These are phyloP conservation scores for Paraphaeosphaeria minitans DNA, from an alignment of 2,329 filamentous ascomycete genomes.

Conservation along the genomic window DNA sequence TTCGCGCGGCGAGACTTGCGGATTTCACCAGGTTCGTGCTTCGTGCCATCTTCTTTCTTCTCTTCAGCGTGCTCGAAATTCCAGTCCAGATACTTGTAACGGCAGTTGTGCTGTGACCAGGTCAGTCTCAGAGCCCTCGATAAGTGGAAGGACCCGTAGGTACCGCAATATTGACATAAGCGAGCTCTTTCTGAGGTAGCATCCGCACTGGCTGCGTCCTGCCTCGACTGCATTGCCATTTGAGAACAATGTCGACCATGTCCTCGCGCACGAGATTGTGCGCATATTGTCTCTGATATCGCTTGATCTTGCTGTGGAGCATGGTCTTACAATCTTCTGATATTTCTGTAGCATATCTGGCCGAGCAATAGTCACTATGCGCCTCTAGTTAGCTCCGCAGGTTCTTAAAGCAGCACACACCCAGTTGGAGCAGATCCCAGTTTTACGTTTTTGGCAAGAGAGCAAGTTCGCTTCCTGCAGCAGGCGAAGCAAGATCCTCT, in stretches of 20 bases:
- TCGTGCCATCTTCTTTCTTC: not conserved
- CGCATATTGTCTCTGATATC: slow-evolving; percentile 11
- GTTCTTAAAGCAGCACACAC: not conserved
- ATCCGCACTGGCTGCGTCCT: not conserved
- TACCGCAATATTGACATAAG: slow-evolving; percentile 12
- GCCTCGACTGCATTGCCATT: slow-evolving; percentile 11
- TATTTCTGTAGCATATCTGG: slow-evolving; percentile 4
- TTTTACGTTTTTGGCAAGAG: slow-evolving; percentile 16
- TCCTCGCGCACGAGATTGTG: slow-evolving; percentile 10
- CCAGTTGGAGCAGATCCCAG: not conserved
- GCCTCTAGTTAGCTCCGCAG: not conserved
- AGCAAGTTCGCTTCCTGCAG: slow-evolving; percentile 9
- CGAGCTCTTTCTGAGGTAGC: slow-evolving; percentile 3
- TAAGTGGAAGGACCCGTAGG: not conserved
- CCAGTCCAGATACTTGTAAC: slow-evolving; percentile 13
- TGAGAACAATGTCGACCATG: slow-evolving; percentile 13
- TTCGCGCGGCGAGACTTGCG: not conserved
- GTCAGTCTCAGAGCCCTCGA: not conserved
- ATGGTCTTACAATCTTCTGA: slow-evolving; percentile 13
- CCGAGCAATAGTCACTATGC: slow-evolving; percentile 12
- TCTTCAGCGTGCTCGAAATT: slow-evolving; percentile 7
- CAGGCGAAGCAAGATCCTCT: slow-evolving; percentile 9
- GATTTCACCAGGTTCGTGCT: not conserved
- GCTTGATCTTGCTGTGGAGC: slow-evolving; percentile 14
- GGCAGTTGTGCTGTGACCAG: not conserved